Evolutionary conservation across 352 stramenopile species (phyloP), one percentile per base, ranked within the genome.

Genomic region (Phytophthora capsici): DNA sequence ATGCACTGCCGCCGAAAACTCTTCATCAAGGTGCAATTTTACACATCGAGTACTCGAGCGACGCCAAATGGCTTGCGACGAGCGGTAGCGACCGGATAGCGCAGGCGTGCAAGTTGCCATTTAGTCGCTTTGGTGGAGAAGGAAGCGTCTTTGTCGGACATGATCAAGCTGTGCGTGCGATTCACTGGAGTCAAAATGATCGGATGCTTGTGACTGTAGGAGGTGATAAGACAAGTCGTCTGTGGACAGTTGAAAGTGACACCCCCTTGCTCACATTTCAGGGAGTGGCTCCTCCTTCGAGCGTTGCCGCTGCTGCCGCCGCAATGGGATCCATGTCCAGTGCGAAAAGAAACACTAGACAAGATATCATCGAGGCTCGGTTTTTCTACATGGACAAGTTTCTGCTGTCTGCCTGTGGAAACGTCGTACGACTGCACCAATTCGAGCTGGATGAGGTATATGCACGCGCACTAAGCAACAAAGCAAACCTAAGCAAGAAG

Each of bases 321-420:
- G 76, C 66, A 7, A 63, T 61, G 57, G 54, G 62, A n/a, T 57
- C 69, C 2, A 55, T 69, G 25, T 67, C 52, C 37, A 88, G 67
- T 38, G 66, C 77, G 20, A 89, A 88, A 61, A 90, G 84, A 51
- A 56, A 56, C 22, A 62, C 72, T 16, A 68, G 72, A 49, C 77
- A 83, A 28, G 80, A 90, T n/a, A 66, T 95, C 19, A 64, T 86
- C 16, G 80, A 92, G 57, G 79, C 82, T 16, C 60, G 68, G 22
- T 96, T 96, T 53, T 96, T 94, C 57, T 95, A 94, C 66, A 90
- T 95, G 84, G 88, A 96, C 71, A 92, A 91, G 63, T 96, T 96
- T 49, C 58, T 95, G 23, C 53, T 94, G 6, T 87, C 85, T 10
- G 82, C 83, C 19, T 85, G 70, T 32, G 87, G 84, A 4, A 93